A percentile compares a stretch with the other conserved stretches of the same genome.
These are phyloP conservation scores for Metahyphopichia silvanorum DNA, from an alignment of 805 yeast species.

Conservation along the genomic window DNA sequence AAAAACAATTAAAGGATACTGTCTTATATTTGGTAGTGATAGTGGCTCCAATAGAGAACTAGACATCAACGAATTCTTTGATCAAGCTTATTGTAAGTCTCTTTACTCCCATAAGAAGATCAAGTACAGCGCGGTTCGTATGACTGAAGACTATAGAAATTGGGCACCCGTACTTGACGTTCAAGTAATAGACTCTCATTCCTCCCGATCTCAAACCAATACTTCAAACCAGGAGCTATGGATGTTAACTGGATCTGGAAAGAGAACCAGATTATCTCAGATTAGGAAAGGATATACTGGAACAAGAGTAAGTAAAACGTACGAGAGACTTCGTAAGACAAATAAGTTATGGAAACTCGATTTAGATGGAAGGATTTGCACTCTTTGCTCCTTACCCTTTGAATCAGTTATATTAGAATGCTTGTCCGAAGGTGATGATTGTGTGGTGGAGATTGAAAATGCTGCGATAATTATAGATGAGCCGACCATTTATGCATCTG, in stretches of 20 bases:
- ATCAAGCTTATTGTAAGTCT: slow-evolving; percentile 7
- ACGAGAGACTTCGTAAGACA: slow-evolving; percentile 29
- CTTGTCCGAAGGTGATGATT: slow-evolving; percentile 16
- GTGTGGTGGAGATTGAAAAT: slow-evolving; percentile 23
- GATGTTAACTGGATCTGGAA: slow-evolving; percentile 37
- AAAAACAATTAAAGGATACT: slow-evolving; percentile 12
- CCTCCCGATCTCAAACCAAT: slow-evolving; percentile 13
- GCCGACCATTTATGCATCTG: slow-evolving; percentile 13
- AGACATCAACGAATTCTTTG: slow-evolving; percentile 20
- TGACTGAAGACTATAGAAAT: slow-evolving; percentile 31
- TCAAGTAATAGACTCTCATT: slow-evolving; percentile 26
- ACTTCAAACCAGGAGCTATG: slow-evolving; percentile 38
- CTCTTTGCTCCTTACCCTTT: slow-evolving; percentile 37
- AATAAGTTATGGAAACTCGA: slow-evolving; percentile 13
- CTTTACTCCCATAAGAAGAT: slow-evolving; percentile 6
- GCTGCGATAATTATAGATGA: slow-evolving; percentile 11
- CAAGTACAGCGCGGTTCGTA: slow-evolving; percentile 18
- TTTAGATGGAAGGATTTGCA: slow-evolving; percentile 15
- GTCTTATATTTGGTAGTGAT: slow-evolving; percentile 38
- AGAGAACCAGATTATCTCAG: slow-evolving; percentile 28
- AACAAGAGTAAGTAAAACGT: slow-evolving; percentile 19
- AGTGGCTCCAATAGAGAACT: slow-evolving; percentile 37
- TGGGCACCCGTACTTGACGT: slow-evolving; percentile 50
- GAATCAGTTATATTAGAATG: slow-evolving; percentile 34
- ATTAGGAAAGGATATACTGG: slow-evolving; percentile 31